These are phyloP conservation scores for Saccharomycopsis babjevae DNA, from an alignment of 805 yeast species.

Conservation along the genomic window DNA sequence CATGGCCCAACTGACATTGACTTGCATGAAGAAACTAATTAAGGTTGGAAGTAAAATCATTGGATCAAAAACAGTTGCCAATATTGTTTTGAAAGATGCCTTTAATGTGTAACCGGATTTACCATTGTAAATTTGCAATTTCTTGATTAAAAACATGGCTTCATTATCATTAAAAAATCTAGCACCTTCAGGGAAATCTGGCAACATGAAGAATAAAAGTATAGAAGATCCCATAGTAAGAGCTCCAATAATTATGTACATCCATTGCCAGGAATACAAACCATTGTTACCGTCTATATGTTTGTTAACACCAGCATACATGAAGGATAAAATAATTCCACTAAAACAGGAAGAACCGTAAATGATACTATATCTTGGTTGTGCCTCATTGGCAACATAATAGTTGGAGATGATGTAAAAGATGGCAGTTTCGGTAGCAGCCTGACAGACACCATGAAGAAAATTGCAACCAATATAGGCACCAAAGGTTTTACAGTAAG, in stretches of 20 bases:
- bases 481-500: slow-evolving; percentile 47
- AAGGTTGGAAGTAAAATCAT: slow-evolving; percentile 47
- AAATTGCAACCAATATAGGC: slow-evolving; percentile 52
- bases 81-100: slow-evolving; percentile 36
- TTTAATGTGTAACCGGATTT: slow-evolving; percentile 36
- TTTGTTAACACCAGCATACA: slow-evolving; percentile 49
- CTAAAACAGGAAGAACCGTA: slow-evolving; percentile 61
- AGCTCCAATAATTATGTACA: slow-evolving; percentile 39
- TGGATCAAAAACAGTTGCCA: slow-evolving; percentile 41
- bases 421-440: slow-evolving; percentile 67
- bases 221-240: slow-evolving; percentile 24
- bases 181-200: slow-evolving; percentile 40
- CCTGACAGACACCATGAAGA: slow-evolving; percentile 56
- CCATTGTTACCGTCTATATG: slow-evolving; percentile 44
- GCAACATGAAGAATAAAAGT: slow-evolving; percentile 31
- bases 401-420: slow-evolving; percentile 47
- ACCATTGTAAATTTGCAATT: slow-evolving; percentile 18
- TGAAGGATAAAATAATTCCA: slow-evolving; percentile 67
- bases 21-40: slow-evolving; percentile 34
- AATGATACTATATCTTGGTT: slow-evolving; percentile 56
- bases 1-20: slow-evolving; percentile 27
- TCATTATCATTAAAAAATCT: slow-evolving; percentile 34
- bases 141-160: slow-evolving; percentile 23
- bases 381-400: slow-evolving; percentile 54
- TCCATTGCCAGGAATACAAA: slow-evolving; percentile 39